Conservation (phyloP, 768 basidiomycete species). For the Myochromella boudieri region DNA sequence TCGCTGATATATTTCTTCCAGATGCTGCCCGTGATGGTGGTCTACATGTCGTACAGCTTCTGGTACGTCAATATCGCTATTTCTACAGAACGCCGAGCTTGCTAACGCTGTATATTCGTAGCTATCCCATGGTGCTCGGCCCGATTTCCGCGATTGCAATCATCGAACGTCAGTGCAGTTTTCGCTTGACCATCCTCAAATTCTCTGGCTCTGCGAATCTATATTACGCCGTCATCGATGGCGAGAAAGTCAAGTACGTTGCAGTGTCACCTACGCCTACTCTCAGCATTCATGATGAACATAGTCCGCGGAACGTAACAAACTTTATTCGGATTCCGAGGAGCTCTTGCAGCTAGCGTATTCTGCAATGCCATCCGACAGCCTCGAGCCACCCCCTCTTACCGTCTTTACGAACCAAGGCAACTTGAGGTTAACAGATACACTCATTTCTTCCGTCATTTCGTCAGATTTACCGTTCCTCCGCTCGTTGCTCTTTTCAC, state of each 20-base stretch:
- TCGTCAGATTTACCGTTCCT: constrained; percentile 50
- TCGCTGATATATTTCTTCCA: constrained; percentile 29
- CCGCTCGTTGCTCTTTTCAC: constrained; percentile 55
- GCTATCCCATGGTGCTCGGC: constrained; percentile 70
- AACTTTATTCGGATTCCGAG: constrained; percentile 33
- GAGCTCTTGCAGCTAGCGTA: constrained; percentile 36
- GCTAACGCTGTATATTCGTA: no score
- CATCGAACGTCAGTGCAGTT: constrained; percentile 74
- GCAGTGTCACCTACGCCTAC: constrained; percentile 9
- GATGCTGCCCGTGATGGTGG: constrained; percentile 78
- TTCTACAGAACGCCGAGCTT: constrained; percentile 2
- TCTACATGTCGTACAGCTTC: constrained; percentile 60
- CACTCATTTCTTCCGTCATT: constrained; percentile 54
- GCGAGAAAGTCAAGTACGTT: constrained; percentile 57
- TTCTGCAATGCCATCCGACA: constrained; percentile 36
- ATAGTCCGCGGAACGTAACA: constrained; percentile 39
- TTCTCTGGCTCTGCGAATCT: constrained; percentile 71
- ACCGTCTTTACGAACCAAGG: constrained; percentile 41
- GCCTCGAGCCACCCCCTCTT: constrained; percentile 40
- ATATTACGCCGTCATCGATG: constrained; percentile 61
- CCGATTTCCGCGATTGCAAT: constrained; percentile 72
- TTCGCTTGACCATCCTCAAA: constrained; percentile 56
- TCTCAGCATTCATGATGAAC: constrained; percentile 13
- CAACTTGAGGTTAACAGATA: constrained; percentile 43
- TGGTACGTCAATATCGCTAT: constrained; percentile 45